phyloP scores from a whole-genome alignment of 1,284 basidiomycete species.

The Wolfiporia cocos region DNA sequence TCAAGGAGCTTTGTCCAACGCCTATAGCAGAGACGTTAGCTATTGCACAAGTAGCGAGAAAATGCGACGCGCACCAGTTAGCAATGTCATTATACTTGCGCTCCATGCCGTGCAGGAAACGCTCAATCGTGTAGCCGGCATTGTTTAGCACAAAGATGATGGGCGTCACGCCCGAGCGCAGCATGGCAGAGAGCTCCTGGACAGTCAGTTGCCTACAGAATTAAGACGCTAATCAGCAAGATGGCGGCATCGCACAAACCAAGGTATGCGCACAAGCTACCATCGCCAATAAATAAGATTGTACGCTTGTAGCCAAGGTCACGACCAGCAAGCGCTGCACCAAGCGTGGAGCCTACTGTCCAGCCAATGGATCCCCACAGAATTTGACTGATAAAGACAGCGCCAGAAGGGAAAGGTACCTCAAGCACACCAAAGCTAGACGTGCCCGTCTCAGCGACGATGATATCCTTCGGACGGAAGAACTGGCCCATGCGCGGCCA shows the following conservation, averaged over 20 bases:
- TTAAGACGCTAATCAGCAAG: neutral
- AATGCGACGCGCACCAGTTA: slow-evolving; percentile 40
- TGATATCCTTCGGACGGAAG: slow-evolving; percentile 73
- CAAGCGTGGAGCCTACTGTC: slow-evolving; percentile 73
- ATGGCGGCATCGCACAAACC: neutral
- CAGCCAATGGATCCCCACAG: slow-evolving; percentile 88
- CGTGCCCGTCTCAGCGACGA: slow-evolving; percentile 82
- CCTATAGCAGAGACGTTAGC: slow-evolving; percentile 14
- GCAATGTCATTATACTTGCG: slow-evolving; percentile 70
- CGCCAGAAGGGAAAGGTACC: slow-evolving; percentile 64
- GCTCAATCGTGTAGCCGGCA: slow-evolving; percentile 86
- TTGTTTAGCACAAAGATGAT: slow-evolving; percentile 89
- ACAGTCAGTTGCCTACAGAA: slow-evolving; percentile 57
- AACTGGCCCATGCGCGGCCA: slow-evolving; percentile 84
- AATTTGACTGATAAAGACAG: slow-evolving; percentile 69
- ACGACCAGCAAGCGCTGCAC: slow-evolving; percentile 73
- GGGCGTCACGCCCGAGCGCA: slow-evolving; percentile 60
- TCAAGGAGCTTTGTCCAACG: slow-evolving; percentile 59
- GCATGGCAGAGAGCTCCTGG: slow-evolving; percentile 78
- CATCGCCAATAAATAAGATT: slow-evolving; percentile 86
- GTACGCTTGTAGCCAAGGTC: slow-evolving; percentile 62
- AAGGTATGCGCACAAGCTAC: slow-evolving; percentile 52
- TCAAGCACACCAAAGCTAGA: slow-evolving; percentile 47
- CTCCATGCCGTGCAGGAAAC: slow-evolving; percentile 64
- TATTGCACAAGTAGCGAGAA: neutral